Evolutionary conservation across 495 filamentous ascomycete species (phyloP).

Genomic region (Hypoxylon lienhwacheense): DNA sequence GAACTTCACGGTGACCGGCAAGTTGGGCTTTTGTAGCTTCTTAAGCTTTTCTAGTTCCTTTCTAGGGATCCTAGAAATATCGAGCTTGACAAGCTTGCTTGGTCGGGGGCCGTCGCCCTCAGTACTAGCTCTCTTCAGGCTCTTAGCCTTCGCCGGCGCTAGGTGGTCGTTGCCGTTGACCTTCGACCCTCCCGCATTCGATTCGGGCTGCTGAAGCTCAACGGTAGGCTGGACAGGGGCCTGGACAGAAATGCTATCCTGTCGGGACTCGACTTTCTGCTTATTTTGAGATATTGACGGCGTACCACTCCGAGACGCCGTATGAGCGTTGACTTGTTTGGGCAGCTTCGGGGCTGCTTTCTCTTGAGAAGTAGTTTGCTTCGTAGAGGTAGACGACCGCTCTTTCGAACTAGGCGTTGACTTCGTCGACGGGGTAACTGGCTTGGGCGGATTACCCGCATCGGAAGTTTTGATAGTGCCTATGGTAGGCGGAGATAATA

Average conservation of each 20-base stretch:
- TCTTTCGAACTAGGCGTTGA: conserved; percentile 11
- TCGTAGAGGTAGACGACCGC: not conserved
- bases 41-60: conserved; percentile 18
- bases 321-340: not conserved
- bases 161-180: conserved; percentile 24
- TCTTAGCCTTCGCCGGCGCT: conserved; percentile 23
- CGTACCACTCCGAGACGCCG: conserved; percentile 6
- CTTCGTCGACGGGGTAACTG: conserved; percentile 8
- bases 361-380: conserved; percentile 11
- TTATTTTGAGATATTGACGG: conserved; percentile 17
- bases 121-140: conserved; percentile 32
- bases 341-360: conserved; percentile 7
- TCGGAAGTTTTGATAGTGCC: conserved; percentile 17
- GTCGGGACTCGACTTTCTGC: conserved; percentile 19
- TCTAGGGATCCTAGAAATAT: conserved; percentile 31
- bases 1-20: conserved; percentile 32
- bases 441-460: conserved; percentile 12
- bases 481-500: conserved; percentile 1
- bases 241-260: conserved; percentile 34
- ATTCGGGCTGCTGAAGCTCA: conserved; percentile 27
- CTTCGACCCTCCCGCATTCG: conserved; percentile 23
- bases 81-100: conserved; percentile 44
- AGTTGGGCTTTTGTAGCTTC: conserved; percentile 11
- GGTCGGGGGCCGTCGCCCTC: conserved; percentile 38
- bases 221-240: conserved; percentile 31